A percentile compares a stretch with the other conserved stretches of the same genome.
Conservation (phyloP, 2,329 filamentous ascomycete genomes). For the Fusarium equiseti region DNA sequence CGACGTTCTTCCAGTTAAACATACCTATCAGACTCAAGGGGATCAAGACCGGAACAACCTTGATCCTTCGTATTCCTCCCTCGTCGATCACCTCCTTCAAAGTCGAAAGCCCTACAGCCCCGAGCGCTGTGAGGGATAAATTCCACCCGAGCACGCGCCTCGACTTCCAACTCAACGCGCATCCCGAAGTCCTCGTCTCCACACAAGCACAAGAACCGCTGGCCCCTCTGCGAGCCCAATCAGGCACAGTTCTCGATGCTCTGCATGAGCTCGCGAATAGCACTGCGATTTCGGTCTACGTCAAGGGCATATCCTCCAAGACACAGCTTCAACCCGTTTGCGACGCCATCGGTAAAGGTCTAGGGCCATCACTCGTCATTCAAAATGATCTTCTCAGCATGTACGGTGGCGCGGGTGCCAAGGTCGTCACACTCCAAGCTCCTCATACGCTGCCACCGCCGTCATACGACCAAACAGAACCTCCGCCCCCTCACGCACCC, state of each 20-base stretch:
- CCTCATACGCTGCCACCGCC: background rate
- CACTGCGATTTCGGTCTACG: slow-evolving; percentile 12
- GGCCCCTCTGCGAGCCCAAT: slow-evolving; percentile 13
- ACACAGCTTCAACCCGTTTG: slow-evolving; percentile 7
- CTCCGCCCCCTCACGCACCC: slow-evolving; percentile 6
- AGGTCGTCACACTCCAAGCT: slow-evolving; percentile 1
- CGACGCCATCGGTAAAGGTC: background rate
- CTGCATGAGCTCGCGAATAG: slow-evolving; percentile 13
- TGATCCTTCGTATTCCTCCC: slow-evolving; percentile 4
- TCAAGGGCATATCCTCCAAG: background rate
- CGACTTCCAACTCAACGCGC: slow-evolving; percentile 9
- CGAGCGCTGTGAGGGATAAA: background rate
- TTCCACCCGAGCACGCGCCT: slow-evolving; percentile 12
- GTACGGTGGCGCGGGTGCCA: slow-evolving; percentile 20
- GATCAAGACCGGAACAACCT: slow-evolving; percentile 1
- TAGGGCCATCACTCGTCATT: background rate
- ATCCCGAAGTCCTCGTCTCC: slow-evolving; percentile 11
- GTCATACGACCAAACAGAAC: slow-evolving; percentile 13
- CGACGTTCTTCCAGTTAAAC: slow-evolving; percentile 14
- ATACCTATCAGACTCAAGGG: slow-evolving; percentile 26
- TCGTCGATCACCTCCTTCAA: slow-evolving; percentile 10
- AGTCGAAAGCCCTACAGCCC: background rate
- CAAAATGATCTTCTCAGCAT: slow-evolving; percentile 16
- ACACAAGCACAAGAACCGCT: slow-evolving; percentile 19
- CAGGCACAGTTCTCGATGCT: slow-evolving; percentile 25